Evolutionary conservation across 352 stramenopile genomes (phyloP).

Genomic region (Pythium folliculosum): DNA sequence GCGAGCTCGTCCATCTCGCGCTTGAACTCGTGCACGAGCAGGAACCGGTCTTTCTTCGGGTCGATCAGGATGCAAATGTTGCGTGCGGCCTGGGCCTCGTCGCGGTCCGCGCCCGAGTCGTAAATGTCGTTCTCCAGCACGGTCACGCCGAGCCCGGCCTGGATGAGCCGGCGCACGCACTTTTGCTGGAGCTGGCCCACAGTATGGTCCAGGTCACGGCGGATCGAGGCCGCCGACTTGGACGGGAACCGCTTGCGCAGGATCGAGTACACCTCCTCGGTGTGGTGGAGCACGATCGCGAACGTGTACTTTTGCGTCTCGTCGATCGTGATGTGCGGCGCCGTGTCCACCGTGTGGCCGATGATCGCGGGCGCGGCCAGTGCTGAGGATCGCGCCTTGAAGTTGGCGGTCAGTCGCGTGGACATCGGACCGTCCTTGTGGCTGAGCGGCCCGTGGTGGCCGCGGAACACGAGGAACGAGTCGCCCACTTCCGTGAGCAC

Average conservation of each 20-base stretch:
- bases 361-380: slow-evolving; percentile 26
- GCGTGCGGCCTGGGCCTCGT: slow-evolving; percentile 56
- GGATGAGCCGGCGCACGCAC: slow-evolving; percentile 74
- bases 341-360: slow-evolving; percentile 25
- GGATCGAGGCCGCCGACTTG: slow-evolving; percentile 65
- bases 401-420: slow-evolving; percentile 19
- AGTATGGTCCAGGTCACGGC: slow-evolving; percentile 65
- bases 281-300: slow-evolving; percentile 83
- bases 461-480: slow-evolving; percentile 33
- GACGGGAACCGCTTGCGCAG: slow-evolving; percentile 70
- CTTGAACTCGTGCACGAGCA: slow-evolving; percentile 88
- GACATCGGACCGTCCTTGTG: slow-evolving; percentile 31
- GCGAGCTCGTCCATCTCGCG: slow-evolving; percentile 84
- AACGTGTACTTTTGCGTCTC: slow-evolving; percentile 90
- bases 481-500: slow-evolving; percentile 68
- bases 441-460: slow-evolving; percentile 18
- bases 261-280: slow-evolving; percentile 71
- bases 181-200: slow-evolving; percentile 82
- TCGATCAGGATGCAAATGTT: slow-evolving; percentile 84
- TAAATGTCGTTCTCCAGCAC: slow-evolving; percentile 80
- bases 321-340: slow-evolving; percentile 77
- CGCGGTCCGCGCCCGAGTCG: slow-evolving; percentile 31
- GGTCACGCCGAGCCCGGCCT: slow-evolving; percentile 71
- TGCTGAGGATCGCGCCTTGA: slow-evolving; percentile 30
- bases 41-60: slow-evolving; percentile 80